Evolutionary conservation across 768 basidiomycete genomes (phyloP).

Genomic region (Kwoniella mangroviensis): DNA sequence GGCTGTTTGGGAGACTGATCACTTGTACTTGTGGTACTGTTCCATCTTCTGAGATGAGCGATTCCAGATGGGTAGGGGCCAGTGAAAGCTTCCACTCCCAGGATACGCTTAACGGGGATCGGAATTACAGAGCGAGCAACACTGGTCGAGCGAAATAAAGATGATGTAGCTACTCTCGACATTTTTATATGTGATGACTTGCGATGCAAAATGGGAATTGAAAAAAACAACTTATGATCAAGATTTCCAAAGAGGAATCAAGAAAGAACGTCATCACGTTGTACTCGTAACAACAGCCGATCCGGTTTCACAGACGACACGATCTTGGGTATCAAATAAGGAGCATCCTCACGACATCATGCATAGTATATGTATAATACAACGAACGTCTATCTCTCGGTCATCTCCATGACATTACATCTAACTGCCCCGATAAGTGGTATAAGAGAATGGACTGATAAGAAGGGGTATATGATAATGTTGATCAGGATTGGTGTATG

Average conservation of each 20-base stretch:
- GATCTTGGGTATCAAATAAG: too few relatives aligned
- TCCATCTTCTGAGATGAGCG: constrained; percentile 4
- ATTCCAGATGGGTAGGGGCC: neutral
- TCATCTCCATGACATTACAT: neutral
- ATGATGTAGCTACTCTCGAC: constrained; percentile 3
- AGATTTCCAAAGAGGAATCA: too few relatives aligned
- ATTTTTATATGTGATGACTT: neutral
- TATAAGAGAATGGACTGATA: constrained; percentile 87
- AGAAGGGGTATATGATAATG: constrained; percentile 92
- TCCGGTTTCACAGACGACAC: too few relatives aligned
- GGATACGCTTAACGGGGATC: neutral
- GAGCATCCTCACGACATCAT: neutral
- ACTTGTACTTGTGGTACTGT: neutral
- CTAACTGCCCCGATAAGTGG: constrained; percentile 86
- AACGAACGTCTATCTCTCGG: neutral
- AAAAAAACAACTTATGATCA: neutral
- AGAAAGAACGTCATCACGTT: too few relatives aligned
- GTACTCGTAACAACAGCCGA: too few relatives aligned
- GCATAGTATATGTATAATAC: neutral
- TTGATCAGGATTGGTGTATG: constrained; percentile 71
- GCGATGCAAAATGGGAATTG: neutral
- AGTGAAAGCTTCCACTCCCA: neutral
- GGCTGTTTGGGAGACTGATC: neutral
- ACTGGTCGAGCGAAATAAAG: neutral
- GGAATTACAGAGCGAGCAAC: neutral